Percentiles rank a stretch among this genome's conserved stretches.
Evolutionary conservation across 768 basidiomycete genomes (phyloP).

Genomic region (Termitomyces sp.): DNA sequence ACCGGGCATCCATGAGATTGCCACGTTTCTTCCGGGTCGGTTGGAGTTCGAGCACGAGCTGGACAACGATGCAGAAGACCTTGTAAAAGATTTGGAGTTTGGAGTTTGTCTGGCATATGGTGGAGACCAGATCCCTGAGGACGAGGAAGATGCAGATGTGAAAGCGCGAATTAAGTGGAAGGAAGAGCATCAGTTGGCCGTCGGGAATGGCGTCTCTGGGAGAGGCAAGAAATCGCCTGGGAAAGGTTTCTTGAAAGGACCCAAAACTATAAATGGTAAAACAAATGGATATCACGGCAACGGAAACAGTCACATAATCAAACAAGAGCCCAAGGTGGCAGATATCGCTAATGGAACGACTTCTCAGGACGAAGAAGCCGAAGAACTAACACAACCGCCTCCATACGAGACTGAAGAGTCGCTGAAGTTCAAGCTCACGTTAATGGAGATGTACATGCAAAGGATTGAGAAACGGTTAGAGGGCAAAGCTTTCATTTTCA

Average conservation of each 20-base stretch:
- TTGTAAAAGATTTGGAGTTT: conserved; percentile 95
- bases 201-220: conserved; percentile 17
- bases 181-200: conserved; percentile 34
- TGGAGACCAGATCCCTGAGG: conserved; percentile 76
- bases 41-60: conserved; percentile 97
- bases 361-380: conserved; percentile 49
- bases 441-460: conserved; percentile 89
- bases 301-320: conserved; percentile 32
- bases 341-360: conserved; percentile 41
- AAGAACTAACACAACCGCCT: conserved; percentile 65
- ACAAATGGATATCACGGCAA: conserved; percentile 40
- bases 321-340: conserved; percentile 37
- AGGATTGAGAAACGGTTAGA: conserved; percentile 82
- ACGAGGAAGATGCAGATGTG: conserved; percentile 73
- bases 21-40: conserved; percentile 92
- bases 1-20: conserved; percentile 89
- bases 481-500: conserved; percentile 85
- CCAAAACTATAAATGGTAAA: conserved; percentile 30
- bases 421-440: conserved; percentile 78
- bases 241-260: conserved; percentile 35
- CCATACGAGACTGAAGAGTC: conserved; percentile 84
- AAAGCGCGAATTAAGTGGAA: conserved; percentile 48
- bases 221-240: conserved; percentile 26
- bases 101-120: conserved; percentile 83
- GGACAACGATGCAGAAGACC: conserved; percentile 94